Base-by-base conservation (phyloP, 2,329 filamentous ascomycete species). In the Diaporthe batatas region DNA sequence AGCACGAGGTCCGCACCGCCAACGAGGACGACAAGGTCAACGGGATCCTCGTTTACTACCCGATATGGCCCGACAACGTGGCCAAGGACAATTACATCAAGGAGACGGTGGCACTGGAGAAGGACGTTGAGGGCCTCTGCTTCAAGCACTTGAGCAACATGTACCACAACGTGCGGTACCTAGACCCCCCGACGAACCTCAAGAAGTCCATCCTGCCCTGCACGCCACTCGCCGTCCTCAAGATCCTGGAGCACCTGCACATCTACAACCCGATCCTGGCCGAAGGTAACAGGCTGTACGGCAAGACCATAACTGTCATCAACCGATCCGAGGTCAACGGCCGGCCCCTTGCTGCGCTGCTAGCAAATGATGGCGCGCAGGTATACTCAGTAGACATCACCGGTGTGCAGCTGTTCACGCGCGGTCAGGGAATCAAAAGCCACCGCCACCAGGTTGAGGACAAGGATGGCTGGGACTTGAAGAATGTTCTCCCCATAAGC, bases 141-240 rank as follows among this genome's bases (percentile, higher is more conserved):
- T 96, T 98, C 84, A 92, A 92, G 80, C 95, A 98, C 85, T 93
- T 98, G 80, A 95, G 96, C 90, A 99, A 99, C 89, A 98, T 99
- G 95, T 99, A 98, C 85, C 94, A 98, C 87, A 99, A 99, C 85
- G 91, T 97, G 79, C 94, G 96, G 76, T 98, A 95, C 86, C 88
- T 99, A 72, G 96, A 99, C 83, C 86, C 91, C 32, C 92, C 92
- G 6, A 83, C 87, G 55, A 93, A 94, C 82, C 87, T 86, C 73
- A 93, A 94, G 82, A 98, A 99, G 86, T 97, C 93, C 64, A 94
- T 98, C 76, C 86, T 99, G 68, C 96, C 96, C 6, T 99, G 96
- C 87, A 99, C 96, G 2, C 96, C 96, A 21, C 89, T 99, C 32
- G 96, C 96, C 34, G 93, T 98, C 74, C 94, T 98, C 86, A 99